Conservation (phyloP, 192 early-diverging fungal species). For the Coemansia umbellata region DNA sequence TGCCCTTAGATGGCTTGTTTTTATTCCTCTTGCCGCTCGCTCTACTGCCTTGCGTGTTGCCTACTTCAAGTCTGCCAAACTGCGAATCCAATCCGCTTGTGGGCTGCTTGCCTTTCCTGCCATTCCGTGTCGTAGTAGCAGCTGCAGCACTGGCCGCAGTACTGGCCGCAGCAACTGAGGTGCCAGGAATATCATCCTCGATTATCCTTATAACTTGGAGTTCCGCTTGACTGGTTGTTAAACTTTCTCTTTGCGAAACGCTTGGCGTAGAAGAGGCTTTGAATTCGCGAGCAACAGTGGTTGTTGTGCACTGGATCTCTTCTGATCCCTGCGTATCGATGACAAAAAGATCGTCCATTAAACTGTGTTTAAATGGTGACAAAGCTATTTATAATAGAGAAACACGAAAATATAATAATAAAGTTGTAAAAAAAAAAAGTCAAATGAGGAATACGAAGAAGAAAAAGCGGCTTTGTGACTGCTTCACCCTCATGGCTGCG, state of each 20-base stretch:
- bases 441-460: no score
- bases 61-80: conserved; percentile 25
- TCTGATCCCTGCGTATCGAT: conserved; percentile 33
- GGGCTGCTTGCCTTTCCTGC: neutral
- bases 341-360: conserved; percentile 46
- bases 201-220: conserved; percentile 2
- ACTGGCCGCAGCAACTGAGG: neutral
- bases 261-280: neutral
- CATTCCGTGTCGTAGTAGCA: neutral
- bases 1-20: neutral
- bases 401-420: neutral
- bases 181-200: conserved; percentile 14
- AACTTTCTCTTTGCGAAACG: conserved; percentile 1
- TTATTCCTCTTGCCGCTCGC: neutral
- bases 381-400: neutral
- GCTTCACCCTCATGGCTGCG: no score
- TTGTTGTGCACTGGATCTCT: neutral
- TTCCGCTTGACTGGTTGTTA: neutral
- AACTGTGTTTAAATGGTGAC: neutral
- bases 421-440: neutral
- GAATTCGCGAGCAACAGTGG: conserved; percentile 11
- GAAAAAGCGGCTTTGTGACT: no score
- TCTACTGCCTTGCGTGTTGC: neutral
- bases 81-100: conserved; percentile 18
- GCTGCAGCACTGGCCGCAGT: neutral